phyloP scores from a whole-genome alignment of 805 yeast species.

The Nakazawaea wickerhamii region DNA sequence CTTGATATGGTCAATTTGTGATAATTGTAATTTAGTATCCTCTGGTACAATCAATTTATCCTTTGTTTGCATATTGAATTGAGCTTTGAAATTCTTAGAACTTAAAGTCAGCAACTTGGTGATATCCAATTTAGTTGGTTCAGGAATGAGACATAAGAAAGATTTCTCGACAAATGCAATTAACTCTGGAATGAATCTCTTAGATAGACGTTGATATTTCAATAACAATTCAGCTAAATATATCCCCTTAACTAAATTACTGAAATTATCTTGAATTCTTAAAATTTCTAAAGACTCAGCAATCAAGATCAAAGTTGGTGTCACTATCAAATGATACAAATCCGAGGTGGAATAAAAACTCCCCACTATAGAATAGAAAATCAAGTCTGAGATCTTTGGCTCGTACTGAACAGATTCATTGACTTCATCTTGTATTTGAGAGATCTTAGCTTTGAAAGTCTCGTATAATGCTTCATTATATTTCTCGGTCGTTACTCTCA shows the following conservation, averaged over 20 bases:
- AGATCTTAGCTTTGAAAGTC: slow-evolving; percentile 52
- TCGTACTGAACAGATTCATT: slow-evolving; percentile 25
- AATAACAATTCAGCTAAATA: slow-evolving; percentile 60
- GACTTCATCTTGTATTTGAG: slow-evolving; percentile 50
- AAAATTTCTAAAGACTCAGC: slow-evolving; percentile 61
- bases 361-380: slow-evolving; percentile 70
- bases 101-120: slow-evolving; percentile 17
- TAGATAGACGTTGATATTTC: slow-evolving; percentile 73
- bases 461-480: slow-evolving; percentile 61
- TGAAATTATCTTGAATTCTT: slow-evolving; percentile 26
- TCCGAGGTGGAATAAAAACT: slow-evolving; percentile 88
- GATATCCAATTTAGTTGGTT: slow-evolving; percentile 21
- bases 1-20: not conserved
- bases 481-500: slow-evolving; percentile 58
- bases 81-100: slow-evolving; percentile 12
- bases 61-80: slow-evolving; percentile 17
- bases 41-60: slow-evolving; percentile 9
- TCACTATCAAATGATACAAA: slow-evolving; percentile 85
- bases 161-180: slow-evolving; percentile 51
- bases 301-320: slow-evolving; percentile 74
- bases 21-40: not conserved
- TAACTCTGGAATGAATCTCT: slow-evolving; percentile 80
- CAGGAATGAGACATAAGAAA: slow-evolving; percentile 38
- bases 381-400: slow-evolving; percentile 50
- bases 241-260: slow-evolving; percentile 49